A percentile compares a stretch with the other conserved stretches of the same genome.
Conservation (phyloP, 805 yeast species). For the Saturnispora sanitii region DNA sequence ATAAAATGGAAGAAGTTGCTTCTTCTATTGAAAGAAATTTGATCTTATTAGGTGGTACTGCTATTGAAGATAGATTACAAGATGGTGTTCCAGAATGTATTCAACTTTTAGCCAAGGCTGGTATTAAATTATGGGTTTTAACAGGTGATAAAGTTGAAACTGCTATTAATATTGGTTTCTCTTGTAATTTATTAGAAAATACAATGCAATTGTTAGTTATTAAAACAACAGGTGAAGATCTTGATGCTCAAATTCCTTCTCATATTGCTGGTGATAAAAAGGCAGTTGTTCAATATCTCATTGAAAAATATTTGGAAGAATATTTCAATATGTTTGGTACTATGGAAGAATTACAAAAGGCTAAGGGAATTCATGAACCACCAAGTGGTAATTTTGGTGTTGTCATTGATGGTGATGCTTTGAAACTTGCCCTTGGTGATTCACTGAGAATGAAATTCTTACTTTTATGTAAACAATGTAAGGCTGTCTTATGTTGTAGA, state of each 20-base stretch:
- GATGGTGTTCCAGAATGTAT: slow-evolving; percentile 84
- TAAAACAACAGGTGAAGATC: slow-evolving; percentile 49
- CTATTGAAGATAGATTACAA: slow-evolving; percentile 77
- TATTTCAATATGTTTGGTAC: slow-evolving; percentile 53
- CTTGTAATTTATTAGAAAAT: slow-evolving; percentile 66
- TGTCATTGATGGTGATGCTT: slow-evolving; percentile 73
- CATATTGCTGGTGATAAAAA: slow-evolving; percentile 17
- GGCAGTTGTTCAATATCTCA: slow-evolving; percentile 36
- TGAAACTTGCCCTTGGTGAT: slow-evolving; percentile 40
- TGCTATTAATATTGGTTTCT: slow-evolving; percentile 79
- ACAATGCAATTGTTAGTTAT: slow-evolving; percentile 68
- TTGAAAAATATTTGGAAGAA: slow-evolving; percentile 42
- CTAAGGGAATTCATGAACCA: slow-evolving; percentile 52
- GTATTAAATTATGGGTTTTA: slow-evolving; percentile 76
- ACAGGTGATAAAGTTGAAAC: slow-evolving; percentile 90
- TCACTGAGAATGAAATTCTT: slow-evolving; percentile 46
- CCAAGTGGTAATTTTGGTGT: slow-evolving; percentile 63
- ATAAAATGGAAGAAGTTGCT: slow-evolving; percentile 62
- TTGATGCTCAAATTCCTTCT: slow-evolving; percentile 32
- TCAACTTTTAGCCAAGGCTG: slow-evolving; percentile 58
- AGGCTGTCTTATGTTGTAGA: slow-evolving; percentile 76
- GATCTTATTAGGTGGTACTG: slow-evolving; percentile 69
- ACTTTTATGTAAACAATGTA: slow-evolving; percentile 67
- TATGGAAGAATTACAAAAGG: slow-evolving; percentile 43
- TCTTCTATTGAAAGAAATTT: slow-evolving; percentile 62